Percentiles rank a stretch among this genome's conserved stretches.
These are phyloP conservation scores for Alternaria dauci DNA, from an alignment of 2,329 filamentous ascomycete species.

Conservation along the genomic window DNA sequence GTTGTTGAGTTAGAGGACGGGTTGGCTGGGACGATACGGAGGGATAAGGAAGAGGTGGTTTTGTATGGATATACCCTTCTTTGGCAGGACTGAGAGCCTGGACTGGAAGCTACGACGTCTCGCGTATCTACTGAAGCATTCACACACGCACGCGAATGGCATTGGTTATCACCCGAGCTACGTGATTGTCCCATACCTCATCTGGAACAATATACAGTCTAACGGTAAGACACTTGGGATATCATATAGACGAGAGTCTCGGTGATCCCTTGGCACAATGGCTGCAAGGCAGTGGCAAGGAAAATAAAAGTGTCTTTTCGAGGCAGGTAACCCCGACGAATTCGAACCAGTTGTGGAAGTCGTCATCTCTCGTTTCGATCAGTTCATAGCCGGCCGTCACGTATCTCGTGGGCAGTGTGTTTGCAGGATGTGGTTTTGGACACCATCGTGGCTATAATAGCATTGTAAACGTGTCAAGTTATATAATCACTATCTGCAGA, in stretches of 20 bases:
- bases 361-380: too few relatives aligned
- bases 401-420: background rate
- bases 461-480: background rate
- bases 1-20: constrained; percentile 68
- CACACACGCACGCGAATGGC: background rate
- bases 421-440: background rate
- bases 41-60: background rate
- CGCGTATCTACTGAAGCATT: too few relatives aligned
- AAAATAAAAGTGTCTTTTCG: too few relatives aligned
- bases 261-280: too few relatives aligned
- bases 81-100: background rate
- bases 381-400: background rate
- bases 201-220: too few relatives aligned
- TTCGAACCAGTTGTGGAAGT: too few relatives aligned
- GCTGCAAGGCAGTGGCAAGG: too few relatives aligned
- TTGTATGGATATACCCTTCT: background rate
- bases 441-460: background rate
- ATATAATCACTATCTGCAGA: background rate
- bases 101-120: background rate
- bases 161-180: too few relatives aligned
- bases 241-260: too few relatives aligned
- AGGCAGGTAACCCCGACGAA: too few relatives aligned
- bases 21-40: background rate
- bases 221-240: too few relatives aligned
- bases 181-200: too few relatives aligned